phyloP scores from a whole-genome alignment of 495 filamentous ascomycete genomes.

The Penicillium cosmopolitanum region DNA sequence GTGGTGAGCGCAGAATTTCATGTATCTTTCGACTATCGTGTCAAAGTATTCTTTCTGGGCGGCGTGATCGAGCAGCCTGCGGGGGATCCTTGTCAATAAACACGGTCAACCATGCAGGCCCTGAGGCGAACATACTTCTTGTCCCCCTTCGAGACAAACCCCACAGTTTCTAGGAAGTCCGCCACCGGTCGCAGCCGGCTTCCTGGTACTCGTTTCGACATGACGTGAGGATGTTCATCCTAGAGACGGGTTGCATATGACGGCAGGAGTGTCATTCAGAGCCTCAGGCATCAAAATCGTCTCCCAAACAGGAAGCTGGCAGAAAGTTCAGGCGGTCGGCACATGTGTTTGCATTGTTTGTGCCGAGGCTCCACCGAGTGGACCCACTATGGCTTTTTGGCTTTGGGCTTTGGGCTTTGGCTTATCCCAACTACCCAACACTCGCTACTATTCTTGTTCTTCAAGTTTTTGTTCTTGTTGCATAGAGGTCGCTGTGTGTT shows the following conservation, averaged over 20 bases:
- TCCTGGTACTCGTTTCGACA: conserved; percentile 37
- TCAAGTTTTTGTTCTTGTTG: too few relatives aligned
- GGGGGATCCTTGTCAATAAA: conserved; percentile 11
- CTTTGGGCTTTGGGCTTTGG: neutral
- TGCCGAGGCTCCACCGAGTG: conserved; percentile 27
- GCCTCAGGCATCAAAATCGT: too few relatives aligned
- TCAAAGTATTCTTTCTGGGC: conserved; percentile 82
- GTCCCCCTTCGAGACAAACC: conserved; percentile 88
- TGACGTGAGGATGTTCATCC: conserved; percentile 15
- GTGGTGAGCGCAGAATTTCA: conserved; percentile 78
- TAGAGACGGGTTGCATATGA: neutral
- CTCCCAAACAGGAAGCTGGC: neutral
- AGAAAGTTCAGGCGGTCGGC: neutral
- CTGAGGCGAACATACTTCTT: conserved; percentile 54
- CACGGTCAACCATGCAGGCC: neutral
- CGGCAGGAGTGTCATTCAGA: too few relatives aligned
- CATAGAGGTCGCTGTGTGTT: neutral
- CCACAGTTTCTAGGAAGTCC: conserved; percentile 77
- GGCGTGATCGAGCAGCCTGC: conserved; percentile 74
- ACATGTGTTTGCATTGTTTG: conserved; percentile 7
- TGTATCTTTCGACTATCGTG: conserved; percentile 83
- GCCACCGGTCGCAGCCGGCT: conserved; percentile 73
- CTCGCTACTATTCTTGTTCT: too few relatives aligned
- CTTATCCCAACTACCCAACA: conserved; percentile 34
- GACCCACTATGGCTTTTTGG: neutral